These are phyloP conservation scores for Salicornia ramosissima DNA, from an alignment of 148 eudicot genomes.

Conservation along the genomic window DNA sequence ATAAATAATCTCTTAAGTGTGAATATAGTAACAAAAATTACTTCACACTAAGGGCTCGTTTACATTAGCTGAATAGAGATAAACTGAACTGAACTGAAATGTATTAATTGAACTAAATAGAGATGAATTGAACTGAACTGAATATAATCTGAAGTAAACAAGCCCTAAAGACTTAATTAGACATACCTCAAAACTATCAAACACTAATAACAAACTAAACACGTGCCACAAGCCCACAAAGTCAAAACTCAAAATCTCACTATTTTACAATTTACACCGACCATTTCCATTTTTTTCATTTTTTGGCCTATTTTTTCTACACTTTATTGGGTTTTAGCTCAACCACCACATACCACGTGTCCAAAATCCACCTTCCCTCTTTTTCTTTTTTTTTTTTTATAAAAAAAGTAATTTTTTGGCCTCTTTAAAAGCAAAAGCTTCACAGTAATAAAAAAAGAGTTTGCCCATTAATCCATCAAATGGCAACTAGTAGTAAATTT, in stretches of 20 bases:
- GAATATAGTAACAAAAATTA: too few species aligned
- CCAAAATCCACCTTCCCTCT: background rate
- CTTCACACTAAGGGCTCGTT: too few species aligned
- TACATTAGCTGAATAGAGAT: too few species aligned
- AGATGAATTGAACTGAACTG: too few species aligned
- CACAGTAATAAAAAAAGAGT: background rate
- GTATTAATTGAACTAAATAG: too few species aligned
- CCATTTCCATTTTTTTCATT: slow-evolving; percentile 26
- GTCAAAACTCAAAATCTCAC: slow-evolving; percentile 20
- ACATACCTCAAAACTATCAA: background rate
- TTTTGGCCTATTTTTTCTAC: slow-evolving; percentile 17
- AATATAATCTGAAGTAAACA: too few species aligned
- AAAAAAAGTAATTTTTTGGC: background rate
- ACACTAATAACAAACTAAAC: slow-evolving; percentile 14
- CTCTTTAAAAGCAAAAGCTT: slow-evolving; percentile 15
- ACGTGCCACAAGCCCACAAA: slow-evolving; percentile 11
- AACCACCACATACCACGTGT: slow-evolving; percentile 59
- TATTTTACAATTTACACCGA: slow-evolving; percentile 29
- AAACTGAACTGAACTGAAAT: too few species aligned
- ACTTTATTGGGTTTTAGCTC: slow-evolving; percentile 61
- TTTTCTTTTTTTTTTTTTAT: background rate
- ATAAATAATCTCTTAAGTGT: too few species aligned
- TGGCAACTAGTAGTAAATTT: slow-evolving; percentile 4
- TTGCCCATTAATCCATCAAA: background rate
- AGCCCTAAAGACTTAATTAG: too few species aligned